phyloP scores from a whole-genome alignment of 441 rosid species.

The Adansonia grandidieri region DNA sequence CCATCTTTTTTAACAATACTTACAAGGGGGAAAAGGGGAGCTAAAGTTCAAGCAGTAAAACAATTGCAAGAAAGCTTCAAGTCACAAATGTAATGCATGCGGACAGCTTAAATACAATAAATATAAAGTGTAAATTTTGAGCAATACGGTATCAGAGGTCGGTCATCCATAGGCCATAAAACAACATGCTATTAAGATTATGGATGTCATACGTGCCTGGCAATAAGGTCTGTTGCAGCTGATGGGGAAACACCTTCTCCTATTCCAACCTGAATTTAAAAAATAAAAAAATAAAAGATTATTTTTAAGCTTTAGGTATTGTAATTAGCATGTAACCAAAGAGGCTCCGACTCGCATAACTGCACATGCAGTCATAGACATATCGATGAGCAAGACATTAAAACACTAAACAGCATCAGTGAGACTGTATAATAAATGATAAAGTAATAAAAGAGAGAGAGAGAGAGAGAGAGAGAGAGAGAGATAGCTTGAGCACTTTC shows the following conservation, averaged over 20 bases:
- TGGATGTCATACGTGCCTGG: slow-evolving; percentile 65
- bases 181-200: slow-evolving; percentile 24
- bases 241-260: slow-evolving; percentile 99
- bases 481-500: neutral
- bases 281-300: slow-evolving; percentile 28
- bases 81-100: neutral
- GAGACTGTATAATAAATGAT: slow-evolving; percentile 1
- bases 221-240: slow-evolving; percentile 95
- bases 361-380: slow-evolving; percentile 23
- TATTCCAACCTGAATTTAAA: slow-evolving; percentile 78
- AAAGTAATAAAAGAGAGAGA: neutral
- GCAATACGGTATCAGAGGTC: neutral
- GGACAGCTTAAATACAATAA: neutral
- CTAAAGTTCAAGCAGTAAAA: slow-evolving; percentile 6
- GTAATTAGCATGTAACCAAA: slow-evolving; percentile 4
- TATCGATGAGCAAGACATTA: neutral
- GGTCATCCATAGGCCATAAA: slow-evolving; percentile 8
- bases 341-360: neutral
- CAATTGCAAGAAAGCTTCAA: neutral
- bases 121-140: neutral
- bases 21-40: neutral
- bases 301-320: slow-evolving; percentile 9
- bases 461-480: too few relatives aligned
- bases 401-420: slow-evolving; percentile 20
- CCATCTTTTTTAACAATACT: neutral